These are phyloP conservation scores for Chrysopogon serrulatus DNA, from an alignment of 176 grass and related monocot species.

Conservation along the genomic window DNA sequence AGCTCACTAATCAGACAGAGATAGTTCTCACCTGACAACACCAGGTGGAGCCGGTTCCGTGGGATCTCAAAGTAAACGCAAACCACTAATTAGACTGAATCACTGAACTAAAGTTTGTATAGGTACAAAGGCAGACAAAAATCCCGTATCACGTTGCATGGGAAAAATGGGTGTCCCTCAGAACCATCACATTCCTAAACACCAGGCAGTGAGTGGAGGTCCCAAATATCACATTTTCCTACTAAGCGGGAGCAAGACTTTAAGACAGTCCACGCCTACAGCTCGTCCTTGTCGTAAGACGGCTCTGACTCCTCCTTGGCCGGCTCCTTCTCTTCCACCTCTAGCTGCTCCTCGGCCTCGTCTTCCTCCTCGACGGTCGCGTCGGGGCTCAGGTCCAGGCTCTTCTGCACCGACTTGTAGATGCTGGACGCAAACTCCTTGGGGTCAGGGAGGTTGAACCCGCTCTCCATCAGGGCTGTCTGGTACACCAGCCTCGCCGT, in stretches of 20 bases:
- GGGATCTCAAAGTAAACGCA: background rate
- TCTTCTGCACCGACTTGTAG: conserved; percentile 95
- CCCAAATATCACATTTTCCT: background rate
- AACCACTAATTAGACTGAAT: background rate
- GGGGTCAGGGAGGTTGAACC: conserved; percentile 68
- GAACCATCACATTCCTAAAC: conserved; percentile 23
- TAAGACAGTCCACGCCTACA: conserved; percentile 34
- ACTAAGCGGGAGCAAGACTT: background rate
- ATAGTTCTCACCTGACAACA: background rate
- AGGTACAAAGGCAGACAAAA: conserved; percentile 33
- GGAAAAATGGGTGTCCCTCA: conserved; percentile 39
- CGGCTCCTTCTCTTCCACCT: conserved; percentile 61
- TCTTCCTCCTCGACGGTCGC: conserved; percentile 73
- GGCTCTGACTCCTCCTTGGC: conserved; percentile 32
- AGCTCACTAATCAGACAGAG: background rate
- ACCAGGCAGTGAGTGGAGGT: background rate
- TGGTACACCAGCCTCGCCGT: conserved; percentile 86
- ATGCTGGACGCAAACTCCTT: conserved; percentile 92
- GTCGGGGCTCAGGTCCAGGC: conserved; percentile 74
- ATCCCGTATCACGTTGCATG: conserved; percentile 16
- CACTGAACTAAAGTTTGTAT: conserved; percentile 9
- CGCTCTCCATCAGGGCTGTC: conserved; percentile 95
- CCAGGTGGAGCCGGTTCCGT: background rate
- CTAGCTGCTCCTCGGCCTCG: conserved; percentile 54
- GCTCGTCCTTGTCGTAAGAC: conserved; percentile 68